Percentiles rank a stretch among this genome's conserved stretches.
Conservation (phyloP, 768 basidiomycete species). For the Mycena kentingensis region DNA sequence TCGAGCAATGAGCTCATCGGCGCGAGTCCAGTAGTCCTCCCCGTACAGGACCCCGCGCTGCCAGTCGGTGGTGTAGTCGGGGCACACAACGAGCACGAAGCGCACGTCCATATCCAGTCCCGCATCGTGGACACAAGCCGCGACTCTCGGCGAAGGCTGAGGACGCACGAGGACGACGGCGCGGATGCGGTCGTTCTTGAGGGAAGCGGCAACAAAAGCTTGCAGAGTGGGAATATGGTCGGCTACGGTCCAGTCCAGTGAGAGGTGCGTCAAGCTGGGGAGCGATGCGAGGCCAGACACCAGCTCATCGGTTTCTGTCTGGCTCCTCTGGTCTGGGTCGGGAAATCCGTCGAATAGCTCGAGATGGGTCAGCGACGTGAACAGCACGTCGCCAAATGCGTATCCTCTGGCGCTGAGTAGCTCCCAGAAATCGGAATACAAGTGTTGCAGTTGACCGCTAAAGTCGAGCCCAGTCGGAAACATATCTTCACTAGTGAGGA, state of each 20-base stretch:
- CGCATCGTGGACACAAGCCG: too few relatives aligned
- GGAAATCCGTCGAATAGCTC: not conserved
- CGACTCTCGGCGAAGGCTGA: not conserved
- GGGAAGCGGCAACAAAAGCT: not conserved
- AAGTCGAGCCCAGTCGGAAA: not conserved
- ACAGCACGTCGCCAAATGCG: not conserved
- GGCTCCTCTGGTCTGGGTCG: too few relatives aligned
- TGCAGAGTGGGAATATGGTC: not conserved
- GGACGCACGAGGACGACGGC: not conserved
- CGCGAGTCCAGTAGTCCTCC: conserved; percentile 2
- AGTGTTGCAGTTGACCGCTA: not conserved
- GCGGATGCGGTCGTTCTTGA: not conserved
- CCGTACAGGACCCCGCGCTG: not conserved
- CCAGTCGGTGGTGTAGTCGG: not conserved
- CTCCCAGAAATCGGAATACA: not conserved
- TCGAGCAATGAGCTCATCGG: not conserved
- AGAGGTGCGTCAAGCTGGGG: not conserved
- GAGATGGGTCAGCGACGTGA: not conserved
- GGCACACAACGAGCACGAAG: not conserved
- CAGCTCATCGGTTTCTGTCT: not conserved
- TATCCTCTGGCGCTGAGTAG: not conserved
- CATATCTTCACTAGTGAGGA: too few relatives aligned
- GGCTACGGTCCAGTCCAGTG: not conserved
- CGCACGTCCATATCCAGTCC: not conserved
- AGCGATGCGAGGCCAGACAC: not conserved